Evolutionary conservation across 345 rosid species (phyloP).

Genomic region (Hypericum androsaemum): DNA sequence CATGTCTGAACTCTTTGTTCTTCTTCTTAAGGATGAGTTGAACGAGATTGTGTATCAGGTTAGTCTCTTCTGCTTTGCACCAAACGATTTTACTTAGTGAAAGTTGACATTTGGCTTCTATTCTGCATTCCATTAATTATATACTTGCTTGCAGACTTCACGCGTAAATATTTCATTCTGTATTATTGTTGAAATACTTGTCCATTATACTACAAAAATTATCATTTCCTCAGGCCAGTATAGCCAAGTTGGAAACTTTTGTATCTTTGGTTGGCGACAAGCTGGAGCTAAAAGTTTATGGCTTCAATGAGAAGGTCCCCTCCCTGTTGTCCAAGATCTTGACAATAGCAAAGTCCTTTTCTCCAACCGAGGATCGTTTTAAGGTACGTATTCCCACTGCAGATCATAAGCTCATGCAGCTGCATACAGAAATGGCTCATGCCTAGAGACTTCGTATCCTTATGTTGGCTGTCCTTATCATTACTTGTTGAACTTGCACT

Average conservation of each 20-base stretch:
- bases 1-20: conserved; percentile 70
- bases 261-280: conserved; percentile 58
- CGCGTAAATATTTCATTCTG: no score
- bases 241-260: conserved; percentile 86
- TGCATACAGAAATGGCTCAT: background rate
- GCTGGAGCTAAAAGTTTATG: conserved; percentile 83
- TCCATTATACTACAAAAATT: background rate
- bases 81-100: background rate
- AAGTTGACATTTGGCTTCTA: background rate
- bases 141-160: no score
- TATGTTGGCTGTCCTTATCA: background rate
- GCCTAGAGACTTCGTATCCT: background rate
- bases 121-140: background rate
- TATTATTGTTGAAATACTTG: no score
- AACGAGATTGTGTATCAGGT: conserved; percentile 94
- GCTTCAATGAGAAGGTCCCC: conserved; percentile 81
- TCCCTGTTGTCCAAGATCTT: conserved; percentile 65
- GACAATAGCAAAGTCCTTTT: conserved; percentile 57
- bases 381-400: conserved; percentile 34
- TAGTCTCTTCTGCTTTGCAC: conserved; percentile 14
- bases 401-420: no score
- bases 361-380: conserved; percentile 70
- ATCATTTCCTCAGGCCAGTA: conserved; percentile 60
- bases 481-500: no score
- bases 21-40: conserved; percentile 85